Evolutionary conservation across 1,284 basidiomycete species (phyloP).

Genomic region (Tilletia walkeri): DNA sequence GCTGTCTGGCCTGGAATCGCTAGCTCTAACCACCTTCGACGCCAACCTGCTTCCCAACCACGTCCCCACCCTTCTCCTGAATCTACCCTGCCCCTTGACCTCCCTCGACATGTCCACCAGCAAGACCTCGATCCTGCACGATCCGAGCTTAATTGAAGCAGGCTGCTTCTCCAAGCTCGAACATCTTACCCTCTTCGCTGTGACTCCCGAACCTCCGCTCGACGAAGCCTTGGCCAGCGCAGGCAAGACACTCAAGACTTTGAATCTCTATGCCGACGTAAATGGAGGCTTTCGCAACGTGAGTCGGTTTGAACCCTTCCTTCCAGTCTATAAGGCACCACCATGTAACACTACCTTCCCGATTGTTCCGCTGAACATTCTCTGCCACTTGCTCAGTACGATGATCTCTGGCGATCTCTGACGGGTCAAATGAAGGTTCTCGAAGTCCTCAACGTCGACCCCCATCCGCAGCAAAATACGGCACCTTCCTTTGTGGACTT

Average conservation of each 20-base stretch:
- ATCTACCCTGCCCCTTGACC: conserved; percentile 15
- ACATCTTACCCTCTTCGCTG: conserved; percentile 30
- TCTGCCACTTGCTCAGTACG: conserved; percentile 20
- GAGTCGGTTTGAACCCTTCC: not conserved
- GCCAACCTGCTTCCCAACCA: conserved; percentile 27
- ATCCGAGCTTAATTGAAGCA: conserved; percentile 17
- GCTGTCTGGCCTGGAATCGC: conserved; percentile 24
- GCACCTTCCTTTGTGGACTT: conserved; percentile 32
- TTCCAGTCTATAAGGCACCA: too few species aligned
- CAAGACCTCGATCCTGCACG: conserved; percentile 31
- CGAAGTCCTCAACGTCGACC: conserved; percentile 23
- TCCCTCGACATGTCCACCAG: conserved; percentile 26
- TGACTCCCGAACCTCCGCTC: conserved; percentile 30
- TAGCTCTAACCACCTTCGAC: conserved; percentile 30
- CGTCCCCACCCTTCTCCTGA: conserved; percentile 21
- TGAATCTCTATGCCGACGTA: conserved; percentile 28
- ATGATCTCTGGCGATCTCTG: conserved; percentile 26
- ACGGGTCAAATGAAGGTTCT: conserved; percentile 17
- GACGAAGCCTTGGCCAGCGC: conserved; percentile 14
- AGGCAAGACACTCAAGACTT: conserved; percentile 22
- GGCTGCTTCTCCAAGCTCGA: conserved; percentile 22
- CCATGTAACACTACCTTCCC: not conserved
- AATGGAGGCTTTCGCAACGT: conserved; percentile 26
- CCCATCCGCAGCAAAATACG: conserved; percentile 33
- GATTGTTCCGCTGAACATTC: not conserved